Percentiles rank a stretch among this genome's conserved stretches.
These are phyloP conservation scores for Bolboschoenus planiculmis DNA, from an alignment of 176 grass and related monocot species.

Conservation along the genomic window DNA sequence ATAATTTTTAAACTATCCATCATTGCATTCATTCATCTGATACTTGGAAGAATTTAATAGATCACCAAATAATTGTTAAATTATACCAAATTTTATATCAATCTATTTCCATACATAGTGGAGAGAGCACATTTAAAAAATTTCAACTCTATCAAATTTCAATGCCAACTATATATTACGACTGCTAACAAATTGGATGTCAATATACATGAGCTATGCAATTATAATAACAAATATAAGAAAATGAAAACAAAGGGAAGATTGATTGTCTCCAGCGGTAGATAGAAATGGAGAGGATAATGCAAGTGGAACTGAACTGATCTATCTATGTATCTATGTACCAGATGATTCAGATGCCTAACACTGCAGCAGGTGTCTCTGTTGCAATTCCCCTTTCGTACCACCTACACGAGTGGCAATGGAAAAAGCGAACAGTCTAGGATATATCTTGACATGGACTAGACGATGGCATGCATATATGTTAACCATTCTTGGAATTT, in stretches of 20 bases:
- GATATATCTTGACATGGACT: conserved; percentile 25
- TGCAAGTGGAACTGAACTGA: neutral
- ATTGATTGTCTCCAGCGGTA: neutral
- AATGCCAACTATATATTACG: neutral
- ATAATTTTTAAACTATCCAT: neutral
- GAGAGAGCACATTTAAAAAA: too few relatives aligned
- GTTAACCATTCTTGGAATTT: conserved; percentile 21
- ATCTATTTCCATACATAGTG: neutral
- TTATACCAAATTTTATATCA: neutral
- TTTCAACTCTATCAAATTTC: neutral
- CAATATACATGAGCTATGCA: too few relatives aligned
- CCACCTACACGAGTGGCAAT: conserved; percentile 6
- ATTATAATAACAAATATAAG: too few relatives aligned
- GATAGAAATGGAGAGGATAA: neutral
- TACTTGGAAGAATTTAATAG: too few relatives aligned
- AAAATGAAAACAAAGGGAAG: neutral
- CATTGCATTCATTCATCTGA: too few relatives aligned
- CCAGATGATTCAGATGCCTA: neutral
- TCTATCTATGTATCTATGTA: neutral
- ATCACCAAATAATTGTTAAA: neutral
- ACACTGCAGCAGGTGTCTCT: conserved; percentile 2
- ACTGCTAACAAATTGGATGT: neutral
- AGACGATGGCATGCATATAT: conserved; percentile 1
- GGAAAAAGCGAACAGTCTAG: conserved; percentile 20
- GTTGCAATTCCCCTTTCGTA: conserved; percentile 14